Conservation (phyloP, 306 rosid species). For the Malus fusca region DNA sequence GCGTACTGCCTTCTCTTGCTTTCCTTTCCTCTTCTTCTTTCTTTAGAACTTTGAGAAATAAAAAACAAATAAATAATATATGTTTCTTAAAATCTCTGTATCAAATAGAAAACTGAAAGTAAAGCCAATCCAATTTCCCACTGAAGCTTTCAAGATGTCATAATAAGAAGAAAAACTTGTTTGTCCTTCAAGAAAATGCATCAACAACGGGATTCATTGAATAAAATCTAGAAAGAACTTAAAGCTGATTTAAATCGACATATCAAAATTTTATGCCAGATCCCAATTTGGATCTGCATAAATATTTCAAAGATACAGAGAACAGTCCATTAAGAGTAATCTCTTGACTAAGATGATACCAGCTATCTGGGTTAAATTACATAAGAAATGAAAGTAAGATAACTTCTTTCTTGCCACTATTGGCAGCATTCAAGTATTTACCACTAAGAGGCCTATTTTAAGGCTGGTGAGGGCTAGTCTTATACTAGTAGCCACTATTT, state of each 20-base stretch:
- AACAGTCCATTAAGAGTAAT: neutral
- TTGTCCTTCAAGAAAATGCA: neutral
- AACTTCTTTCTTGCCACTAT: neutral
- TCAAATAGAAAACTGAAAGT: neutral
- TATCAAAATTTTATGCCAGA: neutral
- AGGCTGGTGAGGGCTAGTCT: neutral
- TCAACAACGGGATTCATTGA: neutral
- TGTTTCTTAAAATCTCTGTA: conserved; percentile 15
- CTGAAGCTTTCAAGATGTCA: neutral
- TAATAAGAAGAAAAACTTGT: neutral
- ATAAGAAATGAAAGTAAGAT: neutral
- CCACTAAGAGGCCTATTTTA: neutral
- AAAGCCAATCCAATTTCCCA: neutral
- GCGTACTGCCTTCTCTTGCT: conserved; percentile 50
- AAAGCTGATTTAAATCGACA: neutral
- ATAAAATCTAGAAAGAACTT: neutral
- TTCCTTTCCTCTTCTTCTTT: conserved; percentile 82
- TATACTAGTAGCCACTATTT: neutral
- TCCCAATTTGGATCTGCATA: neutral
- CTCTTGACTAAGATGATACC: neutral
- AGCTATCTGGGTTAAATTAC: neutral
- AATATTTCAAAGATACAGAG: neutral
- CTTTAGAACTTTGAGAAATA: conserved; percentile 54
- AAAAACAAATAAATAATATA: conserved; percentile 1
- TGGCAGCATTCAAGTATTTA: neutral